Base-by-base conservation (phyloP, 1,284 basidiomycete species). In the Cystobasidium sp. region DNA sequence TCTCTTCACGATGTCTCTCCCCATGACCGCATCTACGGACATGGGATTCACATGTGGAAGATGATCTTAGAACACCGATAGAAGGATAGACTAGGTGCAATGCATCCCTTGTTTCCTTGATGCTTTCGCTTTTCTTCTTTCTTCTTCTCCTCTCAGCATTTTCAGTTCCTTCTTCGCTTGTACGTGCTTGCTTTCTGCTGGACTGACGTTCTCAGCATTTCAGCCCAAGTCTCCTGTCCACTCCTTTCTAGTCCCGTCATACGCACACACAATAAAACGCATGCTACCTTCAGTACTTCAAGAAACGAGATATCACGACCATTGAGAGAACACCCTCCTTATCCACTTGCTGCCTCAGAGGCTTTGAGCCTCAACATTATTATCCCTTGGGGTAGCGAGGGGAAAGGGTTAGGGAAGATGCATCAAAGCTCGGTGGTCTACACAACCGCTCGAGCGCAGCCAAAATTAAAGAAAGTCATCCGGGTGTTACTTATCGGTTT, bases 261-360 rank as follows among this genome's bases (percentile, higher is more conserved):
- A n/a, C 12, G 6, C 6, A n/a, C 14, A 49, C 46, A 6, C 46
- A 49, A 2, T 1, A n/a, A 31, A 49, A 14, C 46, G 46, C n/a
- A 49, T 3, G 12, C 12, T 49, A 49, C 12, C 46, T 9, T 49
- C 46, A 49, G n/a, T 12, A 22, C 24, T 12, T 3, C 53, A 56
- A 56, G 24, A 24, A 1, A 56, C 3, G 18, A 24, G 5, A 56
- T 22, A 43, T 39, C 49, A 51, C 31, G n/a, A 20, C 14, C 1
- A 58, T 18, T 7, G 14, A 16, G 14, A 58, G 39, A 67, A 18
- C 24, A 52, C 64, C 49, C 64, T 67, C 52, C 64, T 63, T 67
- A 67, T 67, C 64, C 64, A 67, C 64, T 67, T 67, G 64, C 64
- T 67, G 64, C 64, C 49, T 67, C 64, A 51, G 61, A 51, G 47